Conservation (phyloP, 768 basidiomycete genomes). For the Suillus subaureus region DNA sequence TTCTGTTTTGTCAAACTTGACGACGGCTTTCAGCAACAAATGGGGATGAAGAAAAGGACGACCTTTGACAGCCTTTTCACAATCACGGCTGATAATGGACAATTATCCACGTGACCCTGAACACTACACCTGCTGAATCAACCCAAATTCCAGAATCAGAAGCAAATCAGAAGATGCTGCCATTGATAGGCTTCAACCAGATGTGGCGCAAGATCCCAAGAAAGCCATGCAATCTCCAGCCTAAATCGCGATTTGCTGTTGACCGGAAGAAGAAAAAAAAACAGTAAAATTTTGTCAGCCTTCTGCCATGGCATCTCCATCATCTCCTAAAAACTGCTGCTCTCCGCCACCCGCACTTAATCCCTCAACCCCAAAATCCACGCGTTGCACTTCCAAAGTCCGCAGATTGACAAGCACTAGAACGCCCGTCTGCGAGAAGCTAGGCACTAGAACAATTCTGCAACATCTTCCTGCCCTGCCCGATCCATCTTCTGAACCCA, state of each 20-base stretch:
- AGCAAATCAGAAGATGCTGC: not conserved
- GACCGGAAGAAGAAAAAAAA: not conserved
- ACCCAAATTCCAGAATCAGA: not conserved
- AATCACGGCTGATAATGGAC: not conserved
- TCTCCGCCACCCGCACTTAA: slow-evolving; percentile 28
- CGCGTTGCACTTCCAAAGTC: slow-evolving; percentile 68
- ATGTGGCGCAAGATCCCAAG: not conserved
- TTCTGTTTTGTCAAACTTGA: slow-evolving; percentile 2
- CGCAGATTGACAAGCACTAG: slow-evolving; percentile 80
- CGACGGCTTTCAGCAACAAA: slow-evolving; percentile 1
- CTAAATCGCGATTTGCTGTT: slow-evolving; percentile 1
- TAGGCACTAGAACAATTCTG: slow-evolving; percentile 80
- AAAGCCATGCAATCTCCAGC: slow-evolving; percentile 2
- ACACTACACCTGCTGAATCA: slow-evolving; percentile 9
- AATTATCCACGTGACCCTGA: slow-evolving; percentile 5
- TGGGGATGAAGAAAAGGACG: slow-evolving; percentile 8
- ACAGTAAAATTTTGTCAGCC: slow-evolving; percentile 18
- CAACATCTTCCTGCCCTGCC: slow-evolving; percentile 42
- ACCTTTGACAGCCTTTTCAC: slow-evolving; percentile 10
- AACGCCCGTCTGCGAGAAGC: slow-evolving; percentile 75
- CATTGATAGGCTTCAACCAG: slow-evolving; percentile 6
- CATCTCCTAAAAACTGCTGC: slow-evolving; percentile 10
- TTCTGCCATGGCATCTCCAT: slow-evolving; percentile 25
- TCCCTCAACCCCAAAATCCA: slow-evolving; percentile 54
- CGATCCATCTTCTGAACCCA: slow-evolving; percentile 41